Conservation (phyloP, 768 basidiomycete species). For the Jaapia argillacea region DNA sequence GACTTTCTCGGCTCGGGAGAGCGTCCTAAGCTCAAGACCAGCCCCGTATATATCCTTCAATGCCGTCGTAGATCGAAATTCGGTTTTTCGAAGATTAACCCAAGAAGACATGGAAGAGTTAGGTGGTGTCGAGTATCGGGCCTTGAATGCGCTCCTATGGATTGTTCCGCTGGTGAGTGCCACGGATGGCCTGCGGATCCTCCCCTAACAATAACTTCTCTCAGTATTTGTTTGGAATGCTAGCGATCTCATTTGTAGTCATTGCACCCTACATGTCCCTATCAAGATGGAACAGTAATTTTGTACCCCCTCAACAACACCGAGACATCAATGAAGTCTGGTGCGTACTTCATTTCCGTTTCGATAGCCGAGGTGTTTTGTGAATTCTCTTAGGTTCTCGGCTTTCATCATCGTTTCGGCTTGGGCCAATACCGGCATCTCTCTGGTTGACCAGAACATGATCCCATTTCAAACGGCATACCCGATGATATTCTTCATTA, state of each 20-base stretch:
- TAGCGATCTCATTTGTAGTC: slow-evolving; percentile 32
- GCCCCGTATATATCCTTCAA: slow-evolving; percentile 79
- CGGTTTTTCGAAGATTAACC: slow-evolving; percentile 52
- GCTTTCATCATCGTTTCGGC: slow-evolving; percentile 39
- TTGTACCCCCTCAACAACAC: slow-evolving; percentile 25
- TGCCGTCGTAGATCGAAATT: slow-evolving; percentile 68
- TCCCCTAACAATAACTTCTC: too few species aligned
- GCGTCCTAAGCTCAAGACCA: too few species aligned
- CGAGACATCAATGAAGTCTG: slow-evolving; percentile 30
- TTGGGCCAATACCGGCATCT: slow-evolving; percentile 42
- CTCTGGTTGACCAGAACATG: slow-evolving; percentile 40
- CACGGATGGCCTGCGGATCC: too few species aligned
- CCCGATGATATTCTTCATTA: slow-evolving; percentile 29
- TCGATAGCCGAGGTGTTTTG: neutral
- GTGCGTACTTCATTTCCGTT: slow-evolving; percentile 14
- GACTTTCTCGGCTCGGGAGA: slow-evolving; percentile 33
- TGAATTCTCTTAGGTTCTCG: slow-evolving; percentile 24
- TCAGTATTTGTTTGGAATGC: slow-evolving; percentile 35
- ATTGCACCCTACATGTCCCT: slow-evolving; percentile 36
- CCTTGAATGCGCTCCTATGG: slow-evolving; percentile 70
- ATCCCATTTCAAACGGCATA: slow-evolving; percentile 40
- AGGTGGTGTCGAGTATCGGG: slow-evolving; percentile 87
- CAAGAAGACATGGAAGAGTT: slow-evolving; percentile 79
- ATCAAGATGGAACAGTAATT: slow-evolving; percentile 25
- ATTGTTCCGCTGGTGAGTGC: slow-evolving; percentile 57